These are phyloP conservation scores for Juglanconis oblonga DNA, from an alignment of 2,329 filamentous ascomycete species.

Conservation along the genomic window DNA sequence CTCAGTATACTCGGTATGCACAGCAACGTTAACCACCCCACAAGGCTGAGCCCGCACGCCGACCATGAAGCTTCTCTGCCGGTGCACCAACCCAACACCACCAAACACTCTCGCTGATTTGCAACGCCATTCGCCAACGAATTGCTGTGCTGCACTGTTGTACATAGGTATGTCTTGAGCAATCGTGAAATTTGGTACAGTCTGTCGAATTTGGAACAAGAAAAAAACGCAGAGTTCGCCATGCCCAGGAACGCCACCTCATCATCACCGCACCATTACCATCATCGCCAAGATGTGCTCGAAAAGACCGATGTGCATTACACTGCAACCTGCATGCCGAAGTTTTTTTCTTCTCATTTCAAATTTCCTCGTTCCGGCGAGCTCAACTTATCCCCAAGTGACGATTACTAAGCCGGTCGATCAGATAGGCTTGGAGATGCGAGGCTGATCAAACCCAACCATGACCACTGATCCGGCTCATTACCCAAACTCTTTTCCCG, in stretches of 20 bases:
- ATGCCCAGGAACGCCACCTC: constrained; percentile 14
- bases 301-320: background rate
- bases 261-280: background rate
- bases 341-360: background rate
- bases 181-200: background rate
- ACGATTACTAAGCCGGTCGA: background rate
- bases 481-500: background rate
- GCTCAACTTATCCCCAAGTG: background rate
- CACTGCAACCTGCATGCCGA: background rate
- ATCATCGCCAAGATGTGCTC: background rate
- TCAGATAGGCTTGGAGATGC: background rate
- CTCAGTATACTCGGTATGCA: too few species aligned
- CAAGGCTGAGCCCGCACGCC: background rate
- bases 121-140: background rate
- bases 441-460: background rate
- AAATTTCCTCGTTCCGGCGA: too few species aligned
- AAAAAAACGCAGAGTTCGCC: constrained; percentile 1
- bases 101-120: background rate
- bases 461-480: background rate
- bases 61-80: too few species aligned
- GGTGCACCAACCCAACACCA: too few species aligned
- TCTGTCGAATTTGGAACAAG: background rate
- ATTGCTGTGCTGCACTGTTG: background rate
- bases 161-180: background rate
- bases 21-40: too few species aligned